A percentile compares a stretch with the other conserved stretches of the same genome.
phyloP scores from a whole-genome alignment of 2,329 filamentous ascomycete genomes.

The Fusarium clavum region DNA sequence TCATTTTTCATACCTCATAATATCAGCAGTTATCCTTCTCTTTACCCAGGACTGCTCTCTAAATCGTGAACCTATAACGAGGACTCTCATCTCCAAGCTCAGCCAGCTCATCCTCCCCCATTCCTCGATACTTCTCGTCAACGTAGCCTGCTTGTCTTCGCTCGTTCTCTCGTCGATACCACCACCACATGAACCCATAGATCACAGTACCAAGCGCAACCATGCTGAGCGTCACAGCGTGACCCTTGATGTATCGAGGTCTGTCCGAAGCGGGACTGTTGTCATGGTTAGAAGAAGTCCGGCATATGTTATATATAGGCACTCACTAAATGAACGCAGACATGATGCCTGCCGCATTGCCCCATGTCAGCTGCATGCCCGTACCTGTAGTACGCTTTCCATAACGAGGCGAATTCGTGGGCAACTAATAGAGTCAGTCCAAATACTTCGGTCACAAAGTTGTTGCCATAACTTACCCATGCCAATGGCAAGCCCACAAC shows the following conservation, averaged over 20 bases:
- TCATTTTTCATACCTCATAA: background rate
- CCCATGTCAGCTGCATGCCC: constrained; percentile 76
- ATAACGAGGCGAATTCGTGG: constrained; percentile 78
- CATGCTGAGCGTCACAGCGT: constrained; percentile 70
- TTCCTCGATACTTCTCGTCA: constrained; percentile 52
- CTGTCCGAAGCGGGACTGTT: constrained; percentile 58
- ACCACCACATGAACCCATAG: constrained; percentile 67
- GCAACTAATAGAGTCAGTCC: constrained; percentile 52
- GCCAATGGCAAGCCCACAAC: constrained; percentile 67
- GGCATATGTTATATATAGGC: too few relatives aligned
- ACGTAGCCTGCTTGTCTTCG: constrained; percentile 55
- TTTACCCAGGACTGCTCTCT: background rate
- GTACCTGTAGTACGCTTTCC: constrained; percentile 80
- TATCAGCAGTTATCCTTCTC: background rate
- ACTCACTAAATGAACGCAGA: constrained; percentile 72
- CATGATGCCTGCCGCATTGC: constrained; percentile 79
- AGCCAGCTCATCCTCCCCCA: constrained; percentile 61
- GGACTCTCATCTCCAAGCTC: constrained; percentile 66
- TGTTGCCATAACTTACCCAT: constrained; percentile 54
- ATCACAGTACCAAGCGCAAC: constrained; percentile 65
- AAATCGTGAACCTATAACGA: constrained; percentile 60
- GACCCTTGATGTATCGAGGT: constrained; percentile 70
- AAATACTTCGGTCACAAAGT: background rate
- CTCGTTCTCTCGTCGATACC: constrained; percentile 62
- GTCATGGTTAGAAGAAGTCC: constrained; percentile 21